Conservation (phyloP, 192 early-diverging fungal genomes). For the Rhizophagus sp. region DNA sequence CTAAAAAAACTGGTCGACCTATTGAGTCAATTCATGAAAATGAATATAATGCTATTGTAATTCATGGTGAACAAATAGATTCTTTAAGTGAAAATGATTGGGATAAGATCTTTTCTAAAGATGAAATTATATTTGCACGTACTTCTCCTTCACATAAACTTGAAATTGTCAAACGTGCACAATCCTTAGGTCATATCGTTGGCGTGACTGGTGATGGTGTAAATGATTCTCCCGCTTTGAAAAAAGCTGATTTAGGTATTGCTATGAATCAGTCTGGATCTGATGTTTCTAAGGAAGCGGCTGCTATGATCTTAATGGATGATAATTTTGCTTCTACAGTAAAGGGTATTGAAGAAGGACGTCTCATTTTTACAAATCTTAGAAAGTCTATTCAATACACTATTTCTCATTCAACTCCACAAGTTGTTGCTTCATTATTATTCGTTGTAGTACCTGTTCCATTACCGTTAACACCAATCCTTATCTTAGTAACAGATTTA, state of each 20-base stretch:
- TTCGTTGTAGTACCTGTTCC: slow-evolving; percentile 88
- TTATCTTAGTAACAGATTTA: slow-evolving; percentile 90
- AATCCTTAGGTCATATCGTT: slow-evolving; percentile 91
- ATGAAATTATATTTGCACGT: slow-evolving; percentile 95
- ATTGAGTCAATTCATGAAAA: slow-evolving; percentile 68
- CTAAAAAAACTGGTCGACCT: slow-evolving; percentile 63
- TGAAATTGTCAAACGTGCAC: slow-evolving; percentile 92
- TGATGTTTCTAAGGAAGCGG: slow-evolving; percentile 96
- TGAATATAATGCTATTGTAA: slow-evolving; percentile 88
- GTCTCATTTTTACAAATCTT: slow-evolving; percentile 93
- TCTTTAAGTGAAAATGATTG: slow-evolving; percentile 80
- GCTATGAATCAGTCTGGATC: slow-evolving; percentile 95
- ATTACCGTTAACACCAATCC: slow-evolving; percentile 74
- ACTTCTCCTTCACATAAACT: slow-evolving; percentile 97
- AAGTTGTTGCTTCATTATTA: slow-evolving; percentile 84
- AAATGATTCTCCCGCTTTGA: slow-evolving; percentile 94
- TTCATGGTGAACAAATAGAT: slow-evolving; percentile 91
- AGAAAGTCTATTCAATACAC: slow-evolving; percentile 95
- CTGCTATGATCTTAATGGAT: slow-evolving; percentile 96
- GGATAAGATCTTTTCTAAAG: slow-evolving; percentile 92
- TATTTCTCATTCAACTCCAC: slow-evolving; percentile 88
- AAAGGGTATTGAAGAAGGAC: slow-evolving; percentile 90
- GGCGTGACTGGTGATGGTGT: slow-evolving; percentile 98
- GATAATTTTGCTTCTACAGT: slow-evolving; percentile 98
- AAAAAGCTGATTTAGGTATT: slow-evolving; percentile 97